Conservation (phyloP, 495 filamentous ascomycete genomes). For the Aspergillus conjunctus region DNA sequence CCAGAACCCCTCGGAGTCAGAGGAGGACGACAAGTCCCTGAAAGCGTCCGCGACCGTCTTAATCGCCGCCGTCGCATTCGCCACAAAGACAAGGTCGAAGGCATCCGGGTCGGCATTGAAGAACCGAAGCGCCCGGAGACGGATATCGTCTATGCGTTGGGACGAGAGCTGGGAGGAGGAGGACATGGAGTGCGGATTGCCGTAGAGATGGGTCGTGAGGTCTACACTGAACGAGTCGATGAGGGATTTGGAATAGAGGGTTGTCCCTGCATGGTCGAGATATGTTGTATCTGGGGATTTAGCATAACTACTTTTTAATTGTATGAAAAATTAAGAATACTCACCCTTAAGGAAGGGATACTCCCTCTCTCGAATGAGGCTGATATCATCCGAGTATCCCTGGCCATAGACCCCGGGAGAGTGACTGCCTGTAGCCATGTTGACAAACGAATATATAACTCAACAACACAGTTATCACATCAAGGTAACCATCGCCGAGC, state of each 20-base stretch:
- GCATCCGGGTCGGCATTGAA: slow-evolving; percentile 82
- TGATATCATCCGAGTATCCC: slow-evolving; percentile 67
- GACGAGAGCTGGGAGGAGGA: slow-evolving; percentile 76
- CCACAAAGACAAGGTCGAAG: slow-evolving; percentile 89
- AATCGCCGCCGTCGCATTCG: slow-evolving; percentile 89
- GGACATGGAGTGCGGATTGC: slow-evolving; percentile 91
- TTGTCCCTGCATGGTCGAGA: slow-evolving; percentile 92
- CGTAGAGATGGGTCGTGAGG: slow-evolving; percentile 77
- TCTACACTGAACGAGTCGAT: slow-evolving; percentile 76
- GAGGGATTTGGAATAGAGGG: slow-evolving; percentile 76
- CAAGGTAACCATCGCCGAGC: slow-evolving; percentile 3
- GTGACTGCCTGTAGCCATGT: slow-evolving; percentile 2
- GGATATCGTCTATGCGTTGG: slow-evolving; percentile 71
- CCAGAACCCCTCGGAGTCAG: slow-evolving; percentile 60
- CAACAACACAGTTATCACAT: not conserved
- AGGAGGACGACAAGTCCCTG: slow-evolving; percentile 43
- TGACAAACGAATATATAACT: not conserved
- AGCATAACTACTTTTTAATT: slow-evolving; percentile 4
- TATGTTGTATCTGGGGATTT: slow-evolving; percentile 65
- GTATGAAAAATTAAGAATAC: slow-evolving; percentile 7
- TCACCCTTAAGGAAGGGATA: slow-evolving; percentile 85
- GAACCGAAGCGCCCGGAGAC: slow-evolving; percentile 70
- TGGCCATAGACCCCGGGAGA: slow-evolving; percentile 23
- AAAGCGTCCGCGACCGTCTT: slow-evolving; percentile 82
- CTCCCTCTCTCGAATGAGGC: slow-evolving; percentile 67